Percentiles rank a stretch among this genome's conserved stretches.
Evolutionary conservation across 495 filamentous ascomycete genomes (phyloP).

Genomic region (Achaetomiella virescens): DNA sequence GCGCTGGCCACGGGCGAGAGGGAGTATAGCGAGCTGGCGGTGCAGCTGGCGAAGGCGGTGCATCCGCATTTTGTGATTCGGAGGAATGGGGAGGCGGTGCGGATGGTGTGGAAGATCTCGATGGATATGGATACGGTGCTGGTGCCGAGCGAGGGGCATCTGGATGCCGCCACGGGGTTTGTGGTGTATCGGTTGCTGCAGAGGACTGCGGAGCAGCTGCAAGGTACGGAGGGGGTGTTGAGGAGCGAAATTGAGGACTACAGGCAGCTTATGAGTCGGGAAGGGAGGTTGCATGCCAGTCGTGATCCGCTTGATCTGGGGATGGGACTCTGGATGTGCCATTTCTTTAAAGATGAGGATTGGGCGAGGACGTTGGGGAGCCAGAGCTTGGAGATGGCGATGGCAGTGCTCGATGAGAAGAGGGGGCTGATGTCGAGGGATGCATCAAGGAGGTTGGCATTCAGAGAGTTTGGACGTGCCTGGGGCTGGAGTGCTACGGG

Average conservation of each 20-base stretch:
- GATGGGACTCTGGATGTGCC: constrained; percentile 60
- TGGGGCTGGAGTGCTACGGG: constrained; percentile 53
- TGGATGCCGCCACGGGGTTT: constrained; percentile 58
- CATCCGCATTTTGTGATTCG: constrained; percentile 52
- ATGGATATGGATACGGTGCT: constrained; percentile 46
- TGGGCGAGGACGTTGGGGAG: constrained; percentile 47
- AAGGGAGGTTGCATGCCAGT: constrained; percentile 40
- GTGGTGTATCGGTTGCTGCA: constrained; percentile 52
- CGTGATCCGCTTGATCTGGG: constrained; percentile 55
- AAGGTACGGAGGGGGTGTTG: constrained; percentile 30
- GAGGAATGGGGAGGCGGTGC: constrained; percentile 25
- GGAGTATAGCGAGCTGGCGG: constrained; percentile 48
- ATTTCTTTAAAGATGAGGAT: constrained; percentile 46
- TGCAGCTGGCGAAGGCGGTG: constrained; percentile 53
- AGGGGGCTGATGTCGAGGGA: constrained; percentile 30
- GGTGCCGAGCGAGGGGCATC: constrained; percentile 51
- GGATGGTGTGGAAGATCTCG: constrained; percentile 62
- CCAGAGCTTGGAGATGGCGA: constrained; percentile 43
- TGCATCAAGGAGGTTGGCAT: constrained; percentile 47
- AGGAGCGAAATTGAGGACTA: constrained; percentile 54
- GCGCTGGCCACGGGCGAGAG: constrained; percentile 45
- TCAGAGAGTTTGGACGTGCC: constrained; percentile 58
- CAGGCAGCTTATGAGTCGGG: constrained; percentile 45
- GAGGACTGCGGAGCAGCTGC: constrained; percentile 30
- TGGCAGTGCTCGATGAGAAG: constrained; percentile 28